Evolutionary conservation across 164 flowering plant genomes (phyloP).

Genomic region (Pachysandra terminalis): DNA sequence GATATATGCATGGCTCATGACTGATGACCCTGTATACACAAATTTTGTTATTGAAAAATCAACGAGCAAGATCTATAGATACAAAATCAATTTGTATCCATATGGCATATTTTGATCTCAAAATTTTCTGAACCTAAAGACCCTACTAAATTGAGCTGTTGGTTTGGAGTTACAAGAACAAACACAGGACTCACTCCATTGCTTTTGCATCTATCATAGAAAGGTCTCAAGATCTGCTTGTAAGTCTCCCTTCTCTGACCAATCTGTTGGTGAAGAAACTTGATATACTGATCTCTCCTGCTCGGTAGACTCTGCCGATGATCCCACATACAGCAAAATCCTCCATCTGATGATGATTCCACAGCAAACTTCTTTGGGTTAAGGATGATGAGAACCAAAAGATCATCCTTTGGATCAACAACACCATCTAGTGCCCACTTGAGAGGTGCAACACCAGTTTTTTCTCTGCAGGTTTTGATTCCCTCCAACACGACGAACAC

Average conservation of each 20-base stretch:
- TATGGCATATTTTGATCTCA: too few relatives aligned
- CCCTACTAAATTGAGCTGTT: not conserved
- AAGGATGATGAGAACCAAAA: constrained; percentile 27
- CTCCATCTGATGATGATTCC: not conserved
- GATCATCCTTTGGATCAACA: constrained; percentile 5
- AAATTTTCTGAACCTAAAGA: too few relatives aligned
- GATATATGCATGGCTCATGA: too few relatives aligned
- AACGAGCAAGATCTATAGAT: too few relatives aligned
- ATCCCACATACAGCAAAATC: constrained; percentile 17
- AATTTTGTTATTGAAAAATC: too few relatives aligned
- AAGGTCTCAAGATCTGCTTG: constrained; percentile 24
- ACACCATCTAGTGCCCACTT: constrained; percentile 14
- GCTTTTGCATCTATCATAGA: constrained; percentile 27
- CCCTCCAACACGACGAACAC: constrained; percentile 31
- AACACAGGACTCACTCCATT: constrained; percentile 22
- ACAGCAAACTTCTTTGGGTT: constrained; percentile 15
- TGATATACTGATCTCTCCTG: constrained; percentile 1
- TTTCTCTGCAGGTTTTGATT: constrained; percentile 11
- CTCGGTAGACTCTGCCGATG: constrained; percentile 2
- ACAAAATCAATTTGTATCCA: too few relatives aligned
- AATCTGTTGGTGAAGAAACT: constrained; percentile 18
- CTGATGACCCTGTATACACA: too few relatives aligned
- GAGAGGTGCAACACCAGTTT: constrained; percentile 22
- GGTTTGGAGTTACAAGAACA: not conserved
- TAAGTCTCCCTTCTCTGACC: constrained; percentile 20